phyloP scores from a whole-genome alignment of 192 early-diverging fungal species.

The Rhizophagus prolifer region DNA sequence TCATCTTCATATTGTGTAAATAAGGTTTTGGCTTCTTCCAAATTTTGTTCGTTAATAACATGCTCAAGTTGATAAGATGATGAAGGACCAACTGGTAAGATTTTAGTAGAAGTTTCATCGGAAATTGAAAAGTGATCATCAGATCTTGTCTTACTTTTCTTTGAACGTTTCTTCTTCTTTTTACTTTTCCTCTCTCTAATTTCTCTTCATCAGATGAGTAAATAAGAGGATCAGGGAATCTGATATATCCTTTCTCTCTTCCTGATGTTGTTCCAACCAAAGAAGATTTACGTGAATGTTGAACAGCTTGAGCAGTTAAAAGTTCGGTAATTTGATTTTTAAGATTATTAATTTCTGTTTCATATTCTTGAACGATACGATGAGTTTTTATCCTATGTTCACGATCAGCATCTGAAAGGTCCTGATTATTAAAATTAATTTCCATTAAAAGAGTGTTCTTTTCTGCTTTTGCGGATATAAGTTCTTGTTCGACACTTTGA shows the following conservation, averaged over 20 bases:
- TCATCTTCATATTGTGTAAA: no score
- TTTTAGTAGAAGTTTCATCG: not conserved
- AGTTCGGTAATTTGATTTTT: no score
- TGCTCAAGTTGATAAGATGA: not conserved
- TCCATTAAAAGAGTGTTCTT: conserved; percentile 55
- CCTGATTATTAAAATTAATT: conserved; percentile 41
- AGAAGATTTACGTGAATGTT: conserved; percentile 23
- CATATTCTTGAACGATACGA: no score
- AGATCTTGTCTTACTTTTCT: not conserved
- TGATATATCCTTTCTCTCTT: no score
- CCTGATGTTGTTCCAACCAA: not conserved
- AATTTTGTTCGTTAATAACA: no score
- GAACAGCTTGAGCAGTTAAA: no score
- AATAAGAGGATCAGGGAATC: no score
- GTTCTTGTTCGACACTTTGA: conserved; percentile 38
- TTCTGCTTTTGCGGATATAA: conserved; percentile 49
- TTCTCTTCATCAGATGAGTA: no score
- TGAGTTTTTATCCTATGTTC: conserved; percentile 26
- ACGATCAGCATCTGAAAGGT: conserved; percentile 38
- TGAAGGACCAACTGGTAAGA: not conserved
- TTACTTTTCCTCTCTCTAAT: not conserved
- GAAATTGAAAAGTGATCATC: conserved; percentile 11
- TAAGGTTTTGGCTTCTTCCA: no score
- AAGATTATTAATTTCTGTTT: no score
- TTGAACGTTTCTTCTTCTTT: not conserved